These are phyloP conservation scores for Phragmites australis DNA, from an alignment of 176 grass and related monocot species.

Conservation along the genomic window DNA sequence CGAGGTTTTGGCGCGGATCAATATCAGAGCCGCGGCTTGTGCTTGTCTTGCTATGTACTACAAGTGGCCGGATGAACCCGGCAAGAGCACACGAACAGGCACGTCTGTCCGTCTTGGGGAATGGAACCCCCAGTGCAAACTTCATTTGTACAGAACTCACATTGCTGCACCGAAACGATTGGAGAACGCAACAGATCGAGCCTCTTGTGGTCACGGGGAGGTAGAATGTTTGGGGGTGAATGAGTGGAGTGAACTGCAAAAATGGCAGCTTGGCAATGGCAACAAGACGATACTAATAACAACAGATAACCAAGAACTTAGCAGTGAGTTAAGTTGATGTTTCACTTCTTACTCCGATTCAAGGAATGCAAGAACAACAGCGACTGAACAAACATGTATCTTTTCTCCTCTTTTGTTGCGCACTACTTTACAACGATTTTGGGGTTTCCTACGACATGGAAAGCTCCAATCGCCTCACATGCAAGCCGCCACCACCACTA, in stretches of 20 bases:
- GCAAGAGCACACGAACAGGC: neutral
- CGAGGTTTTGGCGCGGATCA: slow-evolving; percentile 7
- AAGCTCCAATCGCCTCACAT: neutral
- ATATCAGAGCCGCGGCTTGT: neutral
- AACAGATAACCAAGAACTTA: neutral
- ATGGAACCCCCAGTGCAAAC: neutral
- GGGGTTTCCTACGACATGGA: neutral
- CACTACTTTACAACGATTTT: slow-evolving; percentile 39
- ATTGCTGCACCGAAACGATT: neutral
- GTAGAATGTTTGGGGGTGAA: neutral
- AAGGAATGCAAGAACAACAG: neutral
- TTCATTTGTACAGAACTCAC: neutral
- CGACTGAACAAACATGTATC: neutral
- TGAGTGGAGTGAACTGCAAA: no score
- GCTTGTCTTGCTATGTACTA: neutral
- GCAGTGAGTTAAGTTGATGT: neutral
- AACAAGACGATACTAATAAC: neutral
- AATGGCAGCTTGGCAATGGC: neutral
- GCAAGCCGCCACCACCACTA: neutral
- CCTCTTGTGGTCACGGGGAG: neutral
- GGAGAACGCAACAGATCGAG: neutral
- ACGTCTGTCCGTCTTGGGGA: neutral
- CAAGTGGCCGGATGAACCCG: neutral
- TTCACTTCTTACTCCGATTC: slow-evolving; percentile 8
- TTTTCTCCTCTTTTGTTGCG: neutral